Base-by-base conservation (phyloP, 768 basidiomycete genomes). In the Xerocomellus chrysenteron region DNA sequence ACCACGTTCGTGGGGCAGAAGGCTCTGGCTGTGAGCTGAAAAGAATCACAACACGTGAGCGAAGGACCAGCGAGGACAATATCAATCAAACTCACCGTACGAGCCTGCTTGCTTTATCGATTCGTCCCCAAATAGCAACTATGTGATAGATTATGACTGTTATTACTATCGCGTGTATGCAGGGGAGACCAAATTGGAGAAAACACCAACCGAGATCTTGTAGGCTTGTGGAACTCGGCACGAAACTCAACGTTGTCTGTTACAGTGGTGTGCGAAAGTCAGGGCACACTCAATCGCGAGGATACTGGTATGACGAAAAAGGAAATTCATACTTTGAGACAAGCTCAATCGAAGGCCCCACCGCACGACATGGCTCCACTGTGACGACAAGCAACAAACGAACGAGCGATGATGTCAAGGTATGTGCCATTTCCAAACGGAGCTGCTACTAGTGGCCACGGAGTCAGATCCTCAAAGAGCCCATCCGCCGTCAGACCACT, bases 81-180 rank as follows among this genome's bases (percentile, higher is more conserved):
- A 53, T 52, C 48, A 39, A 53, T 50, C 48, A 39, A 47, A 59
- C 56, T 68, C 54, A 60, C 63, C 57, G 9, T 30, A 40, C 36
- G 56, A 47, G n/a, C 39, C 37, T 43, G 56, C 46, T 33, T 35
- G 62, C 32, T 50, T 52, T 8, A 32, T 28, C 6, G 28, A 37
- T 28, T 28, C 13, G 41, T 44, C 54, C 50, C 24, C 6, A 35
- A 60, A 52, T 44, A 7, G 56, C 14, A 47, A 49, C 54, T 40
- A 16, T 28, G 65, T 65, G 66, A 65, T 62, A 57, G 50, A 61
- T 67, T 65, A 19, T 41, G 28, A 36, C 19, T 41, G 46, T 40
- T 47, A 46, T 53, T 56, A 58, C 47, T 47, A 33, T 48, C 41
- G 58, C 45, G 48, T 55, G 59, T 33, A 12, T 26, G 49, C 45